phyloP scores from a whole-genome alignment of 1,284 basidiomycete genomes.

The Entoloma clypeatum region DNA sequence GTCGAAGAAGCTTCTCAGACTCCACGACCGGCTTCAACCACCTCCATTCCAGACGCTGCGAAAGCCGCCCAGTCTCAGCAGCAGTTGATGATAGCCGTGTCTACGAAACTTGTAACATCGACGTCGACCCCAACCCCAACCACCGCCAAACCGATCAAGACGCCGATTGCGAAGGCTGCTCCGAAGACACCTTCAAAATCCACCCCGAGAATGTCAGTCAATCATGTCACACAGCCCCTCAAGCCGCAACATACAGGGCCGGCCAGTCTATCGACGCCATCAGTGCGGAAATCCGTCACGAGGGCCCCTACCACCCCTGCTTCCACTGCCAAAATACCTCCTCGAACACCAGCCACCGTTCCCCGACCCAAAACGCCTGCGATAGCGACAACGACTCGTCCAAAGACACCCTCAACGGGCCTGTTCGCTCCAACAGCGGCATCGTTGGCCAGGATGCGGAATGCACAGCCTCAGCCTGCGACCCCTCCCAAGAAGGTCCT shows the following conservation, averaged over 20 bases:
- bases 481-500: slow-evolving; percentile 49
- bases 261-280: slow-evolving; percentile 41
- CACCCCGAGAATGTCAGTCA: slow-evolving; percentile 25
- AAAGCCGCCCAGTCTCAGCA: slow-evolving; percentile 17
- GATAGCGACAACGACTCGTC: slow-evolving; percentile 27
- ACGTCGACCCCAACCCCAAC: slow-evolving; percentile 14
- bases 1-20: slow-evolving; percentile 12
- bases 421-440: slow-evolving; percentile 76
- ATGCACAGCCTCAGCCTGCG: slow-evolving; percentile 41
- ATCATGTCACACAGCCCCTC: slow-evolving; percentile 37
- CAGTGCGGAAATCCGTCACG: slow-evolving; percentile 32
- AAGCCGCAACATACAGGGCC: slow-evolving; percentile 54
- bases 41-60: slow-evolving; percentile 17
- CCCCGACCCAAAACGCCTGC: slow-evolving; percentile 34
- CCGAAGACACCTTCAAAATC: slow-evolving; percentile 25
- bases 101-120: slow-evolving; percentile 9
- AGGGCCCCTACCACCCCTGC: slow-evolving; percentile 36
- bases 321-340: slow-evolving; percentile 46
- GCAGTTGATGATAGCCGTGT: slow-evolving; percentile 12
- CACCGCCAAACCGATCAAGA: slow-evolving; percentile 21
- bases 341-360: slow-evolving; percentile 20
- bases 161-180: slow-evolving; percentile 13
- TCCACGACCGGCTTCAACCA: slow-evolving; percentile 17
- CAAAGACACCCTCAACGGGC: slow-evolving; percentile 57
- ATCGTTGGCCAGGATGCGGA: slow-evolving; percentile 64